A percentile compares a stretch with the other conserved stretches of the same genome.
These are phyloP conservation scores for Antitrichia curtipendula DNA, from an alignment of 225 moss, liverwort and hornwort species.

Conservation along the genomic window DNA sequence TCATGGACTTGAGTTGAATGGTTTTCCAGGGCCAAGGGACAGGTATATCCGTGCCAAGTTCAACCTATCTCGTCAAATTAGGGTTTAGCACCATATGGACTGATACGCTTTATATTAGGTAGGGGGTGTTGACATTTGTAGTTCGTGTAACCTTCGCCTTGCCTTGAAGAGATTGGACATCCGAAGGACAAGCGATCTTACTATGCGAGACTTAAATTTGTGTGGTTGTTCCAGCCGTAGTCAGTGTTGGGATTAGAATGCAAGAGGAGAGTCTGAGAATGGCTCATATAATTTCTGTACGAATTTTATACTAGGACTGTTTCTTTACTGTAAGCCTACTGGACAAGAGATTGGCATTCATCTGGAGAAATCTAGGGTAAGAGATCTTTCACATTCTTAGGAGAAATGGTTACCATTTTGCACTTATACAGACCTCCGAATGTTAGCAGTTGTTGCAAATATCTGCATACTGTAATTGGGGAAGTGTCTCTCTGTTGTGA, in stretches of 20 bases:
- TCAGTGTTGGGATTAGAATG: not conserved
- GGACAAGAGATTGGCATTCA: not conserved
- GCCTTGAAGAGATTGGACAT: not conserved
- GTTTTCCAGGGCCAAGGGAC: not conserved
- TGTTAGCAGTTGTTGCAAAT: not conserved
- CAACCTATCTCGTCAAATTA: not conserved
- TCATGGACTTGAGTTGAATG: constrained; percentile 13
- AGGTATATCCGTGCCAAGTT: not conserved
- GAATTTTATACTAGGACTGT: not conserved
- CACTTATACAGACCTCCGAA: not conserved
- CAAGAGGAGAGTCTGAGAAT: not conserved
- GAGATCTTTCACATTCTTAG: not conserved
- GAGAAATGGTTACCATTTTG: not conserved
- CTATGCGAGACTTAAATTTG: not conserved
- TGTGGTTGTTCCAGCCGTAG: not conserved
- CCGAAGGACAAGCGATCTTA: not conserved
- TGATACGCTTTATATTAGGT: not conserved
- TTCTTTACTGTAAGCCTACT: not conserved
- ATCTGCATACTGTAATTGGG: not conserved
- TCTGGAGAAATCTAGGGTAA: not conserved
- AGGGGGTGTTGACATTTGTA: not conserved
- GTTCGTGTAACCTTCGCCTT: not conserved
- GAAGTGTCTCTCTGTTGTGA: not conserved
- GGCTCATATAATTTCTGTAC: not conserved
- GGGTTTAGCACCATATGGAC: not conserved